Conservation (phyloP, 2,329 filamentous ascomycete genomes). For the Scopulariopsis brevicaulis region DNA sequence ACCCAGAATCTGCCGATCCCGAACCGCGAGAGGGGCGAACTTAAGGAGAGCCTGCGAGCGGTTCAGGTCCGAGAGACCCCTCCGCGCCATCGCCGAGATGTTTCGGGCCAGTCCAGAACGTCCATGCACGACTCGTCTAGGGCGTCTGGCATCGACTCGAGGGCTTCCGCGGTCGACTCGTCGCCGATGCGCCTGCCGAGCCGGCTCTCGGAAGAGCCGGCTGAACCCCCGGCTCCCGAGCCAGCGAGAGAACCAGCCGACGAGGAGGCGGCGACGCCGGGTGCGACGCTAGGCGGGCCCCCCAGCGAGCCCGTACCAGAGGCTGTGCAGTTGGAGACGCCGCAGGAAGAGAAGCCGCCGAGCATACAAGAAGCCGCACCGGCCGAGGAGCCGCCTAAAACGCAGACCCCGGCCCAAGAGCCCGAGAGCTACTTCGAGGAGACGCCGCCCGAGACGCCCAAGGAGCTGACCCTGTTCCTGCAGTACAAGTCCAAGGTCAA, state of each 20-base stretch:
- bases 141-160: no score
- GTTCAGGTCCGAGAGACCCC: slow-evolving; percentile 42
- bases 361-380: not conserved
- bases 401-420: slow-evolving; percentile 7
- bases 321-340: slow-evolving; percentile 8
- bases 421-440: slow-evolving; percentile 41
- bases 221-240: not conserved
- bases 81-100: slow-evolving; percentile 34
- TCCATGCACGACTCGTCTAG: not conserved
- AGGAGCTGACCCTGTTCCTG: slow-evolving; percentile 85
- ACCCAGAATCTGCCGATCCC: slow-evolving; percentile 73
- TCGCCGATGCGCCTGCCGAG: slow-evolving; percentile 4
- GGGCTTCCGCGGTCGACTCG: not conserved
- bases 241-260: slow-evolving; percentile 29
- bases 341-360: slow-evolving; percentile 13
- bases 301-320: slow-evolving; percentile 35
- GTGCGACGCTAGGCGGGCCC: slow-evolving; percentile 48
- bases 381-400: slow-evolving; percentile 10
- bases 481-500: slow-evolving; percentile 97
- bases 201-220: slow-evolving; percentile 6
- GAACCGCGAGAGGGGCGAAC: slow-evolving; percentile 69
- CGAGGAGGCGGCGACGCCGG: slow-evolving; percentile 50
- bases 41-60: slow-evolving; percentile 70
- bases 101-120: slow-evolving; percentile 30
- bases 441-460: slow-evolving; percentile 52